These are phyloP conservation scores for Verticillium klebahnii DNA, from an alignment of 2,329 filamentous ascomycete species.

Conservation along the genomic window DNA sequence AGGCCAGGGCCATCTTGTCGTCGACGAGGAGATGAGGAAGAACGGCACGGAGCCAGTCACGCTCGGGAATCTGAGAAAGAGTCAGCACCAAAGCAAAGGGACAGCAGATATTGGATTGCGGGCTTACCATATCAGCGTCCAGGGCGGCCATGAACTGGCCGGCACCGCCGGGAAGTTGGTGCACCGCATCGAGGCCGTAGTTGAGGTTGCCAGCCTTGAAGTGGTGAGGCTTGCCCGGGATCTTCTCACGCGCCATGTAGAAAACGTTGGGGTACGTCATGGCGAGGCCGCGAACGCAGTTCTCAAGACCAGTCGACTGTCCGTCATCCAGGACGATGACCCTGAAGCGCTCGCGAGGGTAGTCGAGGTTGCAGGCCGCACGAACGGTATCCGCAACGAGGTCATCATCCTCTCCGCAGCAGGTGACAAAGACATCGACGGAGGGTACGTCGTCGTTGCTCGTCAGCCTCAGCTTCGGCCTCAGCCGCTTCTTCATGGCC, in stretches of 20 bases:
- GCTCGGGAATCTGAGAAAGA: conserved; percentile 48
- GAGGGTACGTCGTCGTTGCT: conserved; percentile 42
- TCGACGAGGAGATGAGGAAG: conserved; percentile 57
- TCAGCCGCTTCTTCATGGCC: conserved; percentile 47
- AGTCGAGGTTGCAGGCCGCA: conserved; percentile 51
- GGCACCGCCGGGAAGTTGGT: conserved; percentile 48
- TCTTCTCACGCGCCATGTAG: conserved; percentile 48
- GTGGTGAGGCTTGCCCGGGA: conserved; percentile 44
- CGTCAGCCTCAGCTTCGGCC: conserved; percentile 47
- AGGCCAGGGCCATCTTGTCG: conserved; percentile 53
- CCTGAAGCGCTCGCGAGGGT: conserved; percentile 46
- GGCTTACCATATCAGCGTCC: conserved; percentile 58
- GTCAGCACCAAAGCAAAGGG: conserved; percentile 1
- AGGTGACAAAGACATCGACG: conserved; percentile 53
- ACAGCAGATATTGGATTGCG: neutral
- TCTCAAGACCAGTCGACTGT: conserved; percentile 36
- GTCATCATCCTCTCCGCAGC: conserved; percentile 52
- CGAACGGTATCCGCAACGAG: conserved; percentile 52
- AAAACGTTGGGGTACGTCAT: conserved; percentile 41
- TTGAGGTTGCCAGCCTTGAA: conserved; percentile 65
- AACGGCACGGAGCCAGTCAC: conserved; percentile 53
- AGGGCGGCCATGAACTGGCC: conserved; percentile 57
- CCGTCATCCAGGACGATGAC: conserved; percentile 55
- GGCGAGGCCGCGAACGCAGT: conserved; percentile 29
- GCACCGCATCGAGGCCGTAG: conserved; percentile 48